A percentile compares a stretch with the other conserved stretches of the same genome.
Evolutionary conservation across 1,284 basidiomycete species (phyloP).

Genomic region (Xanthoconium separans): DNA sequence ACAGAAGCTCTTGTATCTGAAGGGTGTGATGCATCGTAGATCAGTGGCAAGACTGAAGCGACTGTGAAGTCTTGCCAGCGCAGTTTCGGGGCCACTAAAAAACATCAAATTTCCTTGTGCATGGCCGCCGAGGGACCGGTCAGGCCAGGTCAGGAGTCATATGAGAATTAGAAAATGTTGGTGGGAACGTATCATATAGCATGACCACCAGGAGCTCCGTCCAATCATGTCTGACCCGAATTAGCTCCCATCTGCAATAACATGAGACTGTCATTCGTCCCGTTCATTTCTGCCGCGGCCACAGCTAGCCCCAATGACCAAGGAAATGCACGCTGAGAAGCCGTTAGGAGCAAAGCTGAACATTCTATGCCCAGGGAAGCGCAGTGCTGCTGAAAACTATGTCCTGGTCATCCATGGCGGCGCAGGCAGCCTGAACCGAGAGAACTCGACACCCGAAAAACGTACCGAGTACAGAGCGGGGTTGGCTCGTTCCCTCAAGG

Average conservation of each 20-base stretch:
- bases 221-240: no score
- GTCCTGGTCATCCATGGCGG: slow-evolving; percentile 75
- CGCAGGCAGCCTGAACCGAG: slow-evolving; percentile 64
- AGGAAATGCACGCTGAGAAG: not conserved
- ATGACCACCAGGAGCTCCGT: no score
- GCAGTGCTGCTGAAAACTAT: slow-evolving; percentile 1
- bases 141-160: no score
- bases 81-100: no score
- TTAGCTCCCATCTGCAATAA: not conserved
- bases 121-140: no score
- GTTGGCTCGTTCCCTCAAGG: slow-evolving; percentile 53
- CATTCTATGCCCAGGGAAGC: slow-evolving; percentile 9
- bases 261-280: not conserved
- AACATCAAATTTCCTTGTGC: no score
- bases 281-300: not conserved
- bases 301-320: slow-evolving; percentile 6
- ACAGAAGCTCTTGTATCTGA: not conserved
- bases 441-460: slow-evolving; percentile 62
- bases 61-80: no score
- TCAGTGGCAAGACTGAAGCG: no score
- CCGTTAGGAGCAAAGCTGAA: not conserved
- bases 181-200: no score
- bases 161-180: no score
- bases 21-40: not conserved
- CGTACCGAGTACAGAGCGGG: slow-evolving; percentile 56